Percentiles rank a stretch among this genome's conserved stretches.
These are phyloP conservation scores for Chenopodium formosanum DNA, from an alignment of 148 eudicot genomes.

Conservation along the genomic window DNA sequence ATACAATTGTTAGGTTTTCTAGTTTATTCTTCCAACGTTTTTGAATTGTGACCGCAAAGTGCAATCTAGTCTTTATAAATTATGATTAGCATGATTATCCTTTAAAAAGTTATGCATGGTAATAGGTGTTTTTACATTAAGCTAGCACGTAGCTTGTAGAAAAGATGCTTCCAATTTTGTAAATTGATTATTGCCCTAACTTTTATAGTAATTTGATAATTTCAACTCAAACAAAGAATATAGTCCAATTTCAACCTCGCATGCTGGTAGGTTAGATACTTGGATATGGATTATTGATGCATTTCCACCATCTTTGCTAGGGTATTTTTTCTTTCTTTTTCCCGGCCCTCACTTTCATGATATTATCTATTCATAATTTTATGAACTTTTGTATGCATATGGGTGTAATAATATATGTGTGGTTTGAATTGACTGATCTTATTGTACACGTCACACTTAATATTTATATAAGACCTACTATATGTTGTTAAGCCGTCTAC, in stretches of 20 bases:
- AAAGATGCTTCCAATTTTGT: not conserved
- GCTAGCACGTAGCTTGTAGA: conserved; percentile 5
- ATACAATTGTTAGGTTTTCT: not conserved
- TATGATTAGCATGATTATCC: not conserved
- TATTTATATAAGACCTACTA: too few relatives aligned
- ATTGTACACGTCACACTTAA: too few relatives aligned
- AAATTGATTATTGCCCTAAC: not conserved
- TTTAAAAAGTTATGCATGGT: not conserved
- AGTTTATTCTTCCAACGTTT: not conserved
- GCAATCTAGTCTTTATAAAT: not conserved
- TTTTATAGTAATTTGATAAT: not conserved
- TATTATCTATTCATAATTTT: too few relatives aligned
- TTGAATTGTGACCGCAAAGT: not conserved
- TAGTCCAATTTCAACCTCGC: not conserved
- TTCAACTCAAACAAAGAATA: not conserved
- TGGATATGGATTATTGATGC: not conserved
- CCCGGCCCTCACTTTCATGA: not conserved
- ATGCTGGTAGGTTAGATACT: conserved; percentile 1
- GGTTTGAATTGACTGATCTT: too few relatives aligned
- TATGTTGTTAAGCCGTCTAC: too few relatives aligned
- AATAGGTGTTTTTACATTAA: conserved; percentile 4
- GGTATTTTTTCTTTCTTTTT: too few relatives aligned
- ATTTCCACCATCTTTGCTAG: not conserved
- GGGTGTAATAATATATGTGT: too few relatives aligned
- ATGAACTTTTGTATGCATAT: too few relatives aligned